Evolutionary conservation across 1,284 basidiomycete species (phyloP).

Genomic region (Entoloma clypeatum): DNA sequence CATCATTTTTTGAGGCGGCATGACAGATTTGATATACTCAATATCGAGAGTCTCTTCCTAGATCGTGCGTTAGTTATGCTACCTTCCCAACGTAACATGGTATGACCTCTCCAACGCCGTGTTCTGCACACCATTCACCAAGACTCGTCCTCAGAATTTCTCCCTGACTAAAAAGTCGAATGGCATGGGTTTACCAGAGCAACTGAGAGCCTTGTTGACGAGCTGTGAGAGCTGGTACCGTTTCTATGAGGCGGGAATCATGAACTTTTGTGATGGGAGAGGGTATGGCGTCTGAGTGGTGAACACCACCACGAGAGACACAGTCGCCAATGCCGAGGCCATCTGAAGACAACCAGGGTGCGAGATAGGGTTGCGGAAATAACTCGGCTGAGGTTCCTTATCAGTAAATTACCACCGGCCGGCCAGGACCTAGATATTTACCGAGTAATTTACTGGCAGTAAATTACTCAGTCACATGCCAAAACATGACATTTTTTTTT

Average conservation of each 20-base stretch:
- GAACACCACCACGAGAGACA: slow-evolving; percentile 62
- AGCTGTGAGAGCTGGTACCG: slow-evolving; percentile 97
- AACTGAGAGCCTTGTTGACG: slow-evolving; percentile 92
- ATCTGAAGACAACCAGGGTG: no score
- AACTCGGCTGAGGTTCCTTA: no score
- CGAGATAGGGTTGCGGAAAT: no score
- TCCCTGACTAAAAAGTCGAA: slow-evolving; percentile 92
- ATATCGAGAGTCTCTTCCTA: slow-evolving; percentile 89
- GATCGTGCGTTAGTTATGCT: no score
- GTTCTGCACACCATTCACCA: slow-evolving; percentile 73
- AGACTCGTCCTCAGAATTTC: slow-evolving; percentile 76
- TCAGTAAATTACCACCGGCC: no score
- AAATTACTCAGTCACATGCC: no score
- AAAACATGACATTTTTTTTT: no score
- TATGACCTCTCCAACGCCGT: slow-evolving; percentile 68
- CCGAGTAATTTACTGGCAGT: no score
- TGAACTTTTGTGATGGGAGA: slow-evolving; percentile 88
- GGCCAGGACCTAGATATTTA: no score
- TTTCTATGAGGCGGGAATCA: slow-evolving; percentile 89
- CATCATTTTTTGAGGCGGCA: slow-evolving; percentile 84
- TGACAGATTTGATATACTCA: slow-evolving; percentile 90
- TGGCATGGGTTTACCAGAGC: slow-evolving; percentile 71
- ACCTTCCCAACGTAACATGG: no score
- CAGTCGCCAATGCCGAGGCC: slow-evolving; percentile 12
- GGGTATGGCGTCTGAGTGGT: slow-evolving; percentile 78